Evolutionary conservation across 192 early-diverging fungal species (phyloP).

Genomic region (Coemansia sp.): DNA sequence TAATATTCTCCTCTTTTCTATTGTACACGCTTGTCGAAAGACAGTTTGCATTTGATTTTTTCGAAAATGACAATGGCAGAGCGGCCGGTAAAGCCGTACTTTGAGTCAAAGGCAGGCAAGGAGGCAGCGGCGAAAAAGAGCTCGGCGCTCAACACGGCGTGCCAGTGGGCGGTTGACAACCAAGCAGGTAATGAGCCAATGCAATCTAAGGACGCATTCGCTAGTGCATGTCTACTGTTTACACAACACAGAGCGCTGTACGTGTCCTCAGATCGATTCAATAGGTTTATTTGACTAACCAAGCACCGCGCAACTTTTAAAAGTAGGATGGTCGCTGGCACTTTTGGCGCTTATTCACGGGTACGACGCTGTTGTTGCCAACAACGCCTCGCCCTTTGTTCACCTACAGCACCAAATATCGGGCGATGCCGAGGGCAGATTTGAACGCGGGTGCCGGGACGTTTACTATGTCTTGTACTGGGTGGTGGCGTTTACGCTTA

Average conservation of each 20-base stretch:
- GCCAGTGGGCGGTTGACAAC: conserved; percentile 42
- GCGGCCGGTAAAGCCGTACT: conserved; percentile 19
- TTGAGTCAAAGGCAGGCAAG: conserved; percentile 15
- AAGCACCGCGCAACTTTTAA: too few species aligned
- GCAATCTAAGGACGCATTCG: background rate
- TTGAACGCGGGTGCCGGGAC: conserved; percentile 37
- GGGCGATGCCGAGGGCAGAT: conserved; percentile 38
- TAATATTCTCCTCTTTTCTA: background rate
- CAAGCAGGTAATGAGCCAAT: conserved; percentile 28
- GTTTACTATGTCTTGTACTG: conserved; percentile 60
- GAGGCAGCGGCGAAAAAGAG: conserved; percentile 1
- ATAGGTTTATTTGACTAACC: background rate
- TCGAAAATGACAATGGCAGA: conserved; percentile 34
- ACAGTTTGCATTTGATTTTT: conserved; percentile 2
- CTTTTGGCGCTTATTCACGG: conserved; percentile 35
- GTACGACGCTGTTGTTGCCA: conserved; percentile 21
- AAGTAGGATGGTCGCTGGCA: conserved; percentile 26
- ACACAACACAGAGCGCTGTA: background rate
- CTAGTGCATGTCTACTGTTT: background rate
- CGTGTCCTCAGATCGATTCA: background rate
- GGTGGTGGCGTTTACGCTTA: conserved; percentile 68
- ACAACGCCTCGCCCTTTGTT: conserved; percentile 28
- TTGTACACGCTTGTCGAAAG: background rate
- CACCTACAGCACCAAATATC: conserved; percentile 41
- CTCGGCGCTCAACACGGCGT: conserved; percentile 7